These are phyloP conservation scores for Diospyros kaki DNA, from an alignment of 148 eudicot species.

Conservation along the genomic window DNA sequence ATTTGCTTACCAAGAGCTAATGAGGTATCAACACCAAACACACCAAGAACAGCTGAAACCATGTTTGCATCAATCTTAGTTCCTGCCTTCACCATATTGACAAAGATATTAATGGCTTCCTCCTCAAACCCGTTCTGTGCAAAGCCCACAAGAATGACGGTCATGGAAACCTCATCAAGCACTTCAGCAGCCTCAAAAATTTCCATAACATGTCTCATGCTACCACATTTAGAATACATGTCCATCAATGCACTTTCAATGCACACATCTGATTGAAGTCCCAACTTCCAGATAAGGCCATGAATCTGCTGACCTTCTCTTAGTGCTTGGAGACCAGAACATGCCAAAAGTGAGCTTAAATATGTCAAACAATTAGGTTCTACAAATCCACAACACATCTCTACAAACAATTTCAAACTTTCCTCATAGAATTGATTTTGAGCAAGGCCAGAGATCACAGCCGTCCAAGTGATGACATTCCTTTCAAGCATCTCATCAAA, in stretches of 20 bases:
- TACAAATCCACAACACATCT: conserved; percentile 48
- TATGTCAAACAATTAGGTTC: conserved; percentile 67
- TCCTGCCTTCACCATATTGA: conserved; percentile 54
- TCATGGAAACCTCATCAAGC: conserved; percentile 68
- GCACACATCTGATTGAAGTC: conserved; percentile 57
- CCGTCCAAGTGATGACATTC: conserved; percentile 87
- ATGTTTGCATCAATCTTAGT: conserved; percentile 59
- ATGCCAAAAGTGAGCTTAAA: conserved; percentile 61
- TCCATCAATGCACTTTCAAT: conserved; percentile 90
- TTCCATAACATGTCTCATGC: conserved; percentile 51
- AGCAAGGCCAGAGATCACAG: conserved; percentile 67
- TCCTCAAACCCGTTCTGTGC: conserved; percentile 80
- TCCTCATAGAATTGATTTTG: conserved; percentile 47
- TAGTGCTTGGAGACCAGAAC: conserved; percentile 66
- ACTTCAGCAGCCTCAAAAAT: conserved; percentile 58
- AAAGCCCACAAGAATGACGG: conserved; percentile 65
- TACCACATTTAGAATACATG: conserved; percentile 82
- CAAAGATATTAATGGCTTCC: conserved; percentile 61
- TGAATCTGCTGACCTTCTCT: conserved; percentile 66
- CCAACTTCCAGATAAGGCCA: conserved; percentile 54
- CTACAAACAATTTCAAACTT: conserved; percentile 50
- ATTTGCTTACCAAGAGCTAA: conserved; percentile 66
- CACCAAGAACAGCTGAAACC: conserved; percentile 81
- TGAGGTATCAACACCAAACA: conserved; percentile 63
- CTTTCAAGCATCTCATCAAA: conserved; percentile 51